These are phyloP conservation scores for Backusella parvicylindrica DNA, from an alignment of 192 early-diverging fungal species.

Conservation along the genomic window DNA sequence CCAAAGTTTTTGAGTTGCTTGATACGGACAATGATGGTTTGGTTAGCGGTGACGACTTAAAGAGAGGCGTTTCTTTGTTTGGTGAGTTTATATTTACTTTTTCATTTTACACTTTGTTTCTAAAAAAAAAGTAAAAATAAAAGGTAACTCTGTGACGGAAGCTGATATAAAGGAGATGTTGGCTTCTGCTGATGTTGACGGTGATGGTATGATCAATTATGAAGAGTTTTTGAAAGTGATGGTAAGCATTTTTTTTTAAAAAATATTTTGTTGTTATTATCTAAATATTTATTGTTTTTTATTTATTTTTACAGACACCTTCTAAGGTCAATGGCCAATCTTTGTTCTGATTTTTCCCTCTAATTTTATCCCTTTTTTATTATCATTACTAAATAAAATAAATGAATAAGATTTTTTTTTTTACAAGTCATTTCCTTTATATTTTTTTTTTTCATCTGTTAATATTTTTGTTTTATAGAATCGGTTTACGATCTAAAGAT, in stretches of 20 bases:
- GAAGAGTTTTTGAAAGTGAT: conserved; percentile 88
- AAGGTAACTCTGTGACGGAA: conserved; percentile 8
- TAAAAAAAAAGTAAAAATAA: conserved; percentile 30
- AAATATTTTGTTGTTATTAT: not conserved
- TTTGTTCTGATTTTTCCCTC: not conserved
- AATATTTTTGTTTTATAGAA: not conserved
- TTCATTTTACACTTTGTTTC: not conserved
- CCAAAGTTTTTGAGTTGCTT: conserved; percentile 24
- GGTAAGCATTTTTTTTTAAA: conserved; percentile 19
- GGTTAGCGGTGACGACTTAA: conserved; percentile 22
- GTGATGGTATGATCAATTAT: conserved; percentile 84
- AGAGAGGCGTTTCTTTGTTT: conserved; percentile 22
- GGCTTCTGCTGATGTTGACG: conserved; percentile 73
- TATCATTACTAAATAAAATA: not conserved
- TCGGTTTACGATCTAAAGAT: not conserved
- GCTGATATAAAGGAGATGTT: conserved; percentile 8
- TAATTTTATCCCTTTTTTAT: not conserved
- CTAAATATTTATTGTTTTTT: not conserved
- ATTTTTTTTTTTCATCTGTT: not conserved
- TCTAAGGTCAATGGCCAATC: conserved; percentile 11
- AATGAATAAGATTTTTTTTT: not conserved
- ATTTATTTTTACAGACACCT: conserved; percentile 1
- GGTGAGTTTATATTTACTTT: conserved; percentile 20
- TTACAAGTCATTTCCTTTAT: not conserved
- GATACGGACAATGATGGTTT: conserved; percentile 31